Evolutionary conservation across 148 eudicot species (phyloP), one percentile per base, ranked within the genome.

Genomic region (Tetragonia tetragonoides): DNA sequence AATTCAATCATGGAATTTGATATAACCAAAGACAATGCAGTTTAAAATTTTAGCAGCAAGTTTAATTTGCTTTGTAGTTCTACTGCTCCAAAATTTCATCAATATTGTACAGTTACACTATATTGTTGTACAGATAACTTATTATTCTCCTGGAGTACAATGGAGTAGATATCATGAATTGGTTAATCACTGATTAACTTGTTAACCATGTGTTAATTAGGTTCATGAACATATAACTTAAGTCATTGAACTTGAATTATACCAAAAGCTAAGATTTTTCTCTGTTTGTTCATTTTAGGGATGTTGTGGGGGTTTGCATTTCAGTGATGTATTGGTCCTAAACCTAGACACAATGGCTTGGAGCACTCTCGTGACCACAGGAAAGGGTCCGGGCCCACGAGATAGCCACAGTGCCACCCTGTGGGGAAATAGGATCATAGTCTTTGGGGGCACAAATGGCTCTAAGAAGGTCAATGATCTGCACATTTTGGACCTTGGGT

Each of bases 261-360:
- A 46, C 5, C 53, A 11, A 20, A 49, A 24, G 1, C 70, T 61
- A 28, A 44, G 24, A 24, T 59, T 21, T 56, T 24, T 69, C 5
- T 71, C 5, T 71, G 47, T 61, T 74, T 53, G 18, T 63, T 51
- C 28, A 75, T 74, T 73, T 73, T 87, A 95, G 98, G 99, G 99
- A 82, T 95, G 99, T 70, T 88, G 97, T 80, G 99, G 99, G 49
- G 99, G 97, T 14, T 62, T 95, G 81, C 99, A 95, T 77, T 95
- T 88, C 87, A 87, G 99, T 70, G 99, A 95, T 74, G 94, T 92
- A 20, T 83, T 92, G 11, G 82, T 85, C 68, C 87, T 93, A 65
- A 90, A 91, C 70, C 89, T 92, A 16, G 83, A 88, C 18, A 88
- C 92, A 70, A 87, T 89, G 96, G 81, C 85, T 20, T 95, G 99